Conservation (phyloP, 805 yeast genomes). For the Candida cerambycidarum region DNA sequence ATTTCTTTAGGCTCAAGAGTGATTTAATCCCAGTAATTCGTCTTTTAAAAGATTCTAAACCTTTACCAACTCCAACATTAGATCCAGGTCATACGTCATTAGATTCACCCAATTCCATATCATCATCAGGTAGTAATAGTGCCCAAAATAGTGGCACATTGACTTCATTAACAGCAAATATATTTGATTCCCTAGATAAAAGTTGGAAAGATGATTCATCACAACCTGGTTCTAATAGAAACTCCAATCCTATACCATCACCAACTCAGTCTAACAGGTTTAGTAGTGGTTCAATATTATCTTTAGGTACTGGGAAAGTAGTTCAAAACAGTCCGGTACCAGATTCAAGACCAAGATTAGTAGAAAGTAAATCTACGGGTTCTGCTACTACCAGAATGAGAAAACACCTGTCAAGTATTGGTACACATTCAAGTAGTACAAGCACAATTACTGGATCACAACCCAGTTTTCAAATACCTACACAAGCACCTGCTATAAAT, state of each 20-base stretch:
- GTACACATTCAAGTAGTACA: background rate
- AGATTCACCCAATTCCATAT: conserved; percentile 30
- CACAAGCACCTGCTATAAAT: conserved; percentile 10
- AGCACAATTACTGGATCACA: conserved; percentile 3
- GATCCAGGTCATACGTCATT: conserved; percentile 36
- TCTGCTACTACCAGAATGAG: conserved; percentile 23
- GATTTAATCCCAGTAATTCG: conserved; percentile 66
- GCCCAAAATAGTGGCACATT: conserved; percentile 13
- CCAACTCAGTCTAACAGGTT: conserved; percentile 35
- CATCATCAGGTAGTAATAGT: conserved; percentile 14
- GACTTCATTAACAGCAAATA: conserved; percentile 6
- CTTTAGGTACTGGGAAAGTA: conserved; percentile 44
- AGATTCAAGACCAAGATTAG: conserved; percentile 21
- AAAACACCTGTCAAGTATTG: conserved; percentile 14
- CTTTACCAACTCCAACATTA: conserved; percentile 63
- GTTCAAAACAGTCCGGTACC: conserved; percentile 14
- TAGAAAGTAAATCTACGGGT: conserved; percentile 22
- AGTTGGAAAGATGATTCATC: conserved; percentile 11
- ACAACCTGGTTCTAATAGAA: conserved; percentile 11
- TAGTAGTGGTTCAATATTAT: conserved; percentile 37
- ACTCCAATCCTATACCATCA: conserved; percentile 19
- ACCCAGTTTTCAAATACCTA: background rate
- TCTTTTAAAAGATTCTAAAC: conserved; percentile 61
- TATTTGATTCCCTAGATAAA: conserved; percentile 2
- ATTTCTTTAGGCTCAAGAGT: conserved; percentile 55